A percentile compares a stretch with the other conserved stretches of the same genome.
phyloP scores from a whole-genome alignment of 441 rosid species.

The Lagerstroemia fauriei region DNA sequence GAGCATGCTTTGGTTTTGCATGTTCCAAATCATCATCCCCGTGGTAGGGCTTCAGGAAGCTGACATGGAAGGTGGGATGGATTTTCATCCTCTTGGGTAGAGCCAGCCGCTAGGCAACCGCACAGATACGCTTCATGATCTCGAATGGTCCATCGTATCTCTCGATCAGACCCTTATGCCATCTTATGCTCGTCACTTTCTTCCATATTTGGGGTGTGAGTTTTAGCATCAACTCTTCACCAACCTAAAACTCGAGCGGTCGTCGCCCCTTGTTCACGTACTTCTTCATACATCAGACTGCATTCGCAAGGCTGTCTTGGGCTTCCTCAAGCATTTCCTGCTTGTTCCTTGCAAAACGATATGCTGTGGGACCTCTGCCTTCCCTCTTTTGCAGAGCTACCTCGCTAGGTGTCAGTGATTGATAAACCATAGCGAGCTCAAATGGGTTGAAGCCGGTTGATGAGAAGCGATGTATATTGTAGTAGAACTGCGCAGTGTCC shows the following conservation, averaged over 20 bases:
- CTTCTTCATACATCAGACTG: not conserved
- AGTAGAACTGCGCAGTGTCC: not conserved
- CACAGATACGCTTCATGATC: not conserved
- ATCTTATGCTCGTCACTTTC: not conserved
- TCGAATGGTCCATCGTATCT: slow-evolving; percentile 12
- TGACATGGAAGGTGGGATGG: slow-evolving; percentile 1
- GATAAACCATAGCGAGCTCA: not conserved
- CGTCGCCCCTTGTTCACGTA: not conserved
- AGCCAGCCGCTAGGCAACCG: not conserved
- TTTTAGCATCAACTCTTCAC: not conserved
- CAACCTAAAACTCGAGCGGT: not conserved
- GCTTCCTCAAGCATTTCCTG: not conserved
- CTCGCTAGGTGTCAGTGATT: not conserved
- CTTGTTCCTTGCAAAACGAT: not conserved
- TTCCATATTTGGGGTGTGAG: not conserved
- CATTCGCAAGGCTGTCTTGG: not conserved
- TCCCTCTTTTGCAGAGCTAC: accelerated
- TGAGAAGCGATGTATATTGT: not conserved
- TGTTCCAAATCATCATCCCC: not conserved
- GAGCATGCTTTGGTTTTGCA: not conserved
- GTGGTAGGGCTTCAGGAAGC: not conserved
- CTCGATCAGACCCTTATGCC: not conserved
- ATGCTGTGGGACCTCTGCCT: not conserved
- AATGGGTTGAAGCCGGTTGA: not conserved
- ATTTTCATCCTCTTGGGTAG: not conserved